A percentile compares a stretch with the other conserved stretches of the same genome.
These are phyloP conservation scores for Syncephalastrum contaminatum DNA, from an alignment of 371 early-diverging fungal genomes.

Conservation along the genomic window DNA sequence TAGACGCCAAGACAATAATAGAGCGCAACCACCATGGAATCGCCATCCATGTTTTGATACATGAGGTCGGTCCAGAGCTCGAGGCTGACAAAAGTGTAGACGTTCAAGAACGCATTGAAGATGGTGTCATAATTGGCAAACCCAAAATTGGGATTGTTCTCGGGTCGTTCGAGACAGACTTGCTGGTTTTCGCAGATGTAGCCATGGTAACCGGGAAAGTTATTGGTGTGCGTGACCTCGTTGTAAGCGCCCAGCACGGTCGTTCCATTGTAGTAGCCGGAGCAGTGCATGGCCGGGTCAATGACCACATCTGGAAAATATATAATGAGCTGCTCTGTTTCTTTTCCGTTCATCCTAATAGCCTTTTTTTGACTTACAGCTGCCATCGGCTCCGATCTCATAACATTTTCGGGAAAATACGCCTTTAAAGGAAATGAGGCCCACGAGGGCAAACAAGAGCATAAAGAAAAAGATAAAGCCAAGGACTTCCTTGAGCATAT, in stretches of 20 bases:
- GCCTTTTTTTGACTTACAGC: constrained; percentile 25
- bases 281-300: constrained; percentile 49
- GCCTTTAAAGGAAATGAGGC: constrained; percentile 55
- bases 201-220: constrained; percentile 33
- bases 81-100: constrained; percentile 54
- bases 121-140: constrained; percentile 55
- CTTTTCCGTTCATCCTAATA: neutral
- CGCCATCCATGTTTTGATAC: constrained; percentile 56
- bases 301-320: constrained; percentile 33
- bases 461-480: constrained; percentile 59
- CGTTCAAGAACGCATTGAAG: constrained; percentile 48
- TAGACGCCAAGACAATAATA: constrained; percentile 57
- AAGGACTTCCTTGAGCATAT: constrained; percentile 48
- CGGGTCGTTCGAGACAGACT: constrained; percentile 45
- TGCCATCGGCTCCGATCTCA: constrained; percentile 16
- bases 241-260: constrained; percentile 42
- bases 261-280: constrained; percentile 54
- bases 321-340: neutral
- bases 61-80: constrained; percentile 61
- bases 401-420: constrained; percentile 53
- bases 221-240: constrained; percentile 28
- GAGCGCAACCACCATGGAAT: constrained; percentile 44
- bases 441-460: constrained; percentile 55
- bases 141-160: constrained; percentile 44
- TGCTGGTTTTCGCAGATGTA: constrained; percentile 44